Evolutionary conservation across 2,329 filamentous ascomycete genomes (phyloP).

Genomic region (Fusarium mangiferae): DNA sequence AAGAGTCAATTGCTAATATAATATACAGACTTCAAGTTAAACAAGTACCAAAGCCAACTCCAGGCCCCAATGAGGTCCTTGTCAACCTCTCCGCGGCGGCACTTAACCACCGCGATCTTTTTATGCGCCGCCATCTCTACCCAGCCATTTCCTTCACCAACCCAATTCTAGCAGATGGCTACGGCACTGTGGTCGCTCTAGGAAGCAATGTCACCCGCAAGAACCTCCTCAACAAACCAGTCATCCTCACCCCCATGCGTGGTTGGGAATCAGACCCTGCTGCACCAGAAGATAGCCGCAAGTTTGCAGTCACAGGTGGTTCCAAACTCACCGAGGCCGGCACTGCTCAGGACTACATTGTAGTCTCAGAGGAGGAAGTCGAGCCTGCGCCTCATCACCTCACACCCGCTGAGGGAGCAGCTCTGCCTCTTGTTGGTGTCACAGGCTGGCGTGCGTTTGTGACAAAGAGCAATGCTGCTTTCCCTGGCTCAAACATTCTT

Average conservation of each 20-base stretch:
- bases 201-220: conserved; percentile 59
- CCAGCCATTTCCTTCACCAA: conserved; percentile 82
- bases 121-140: conserved; percentile 92
- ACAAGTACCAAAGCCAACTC: conserved; percentile 69
- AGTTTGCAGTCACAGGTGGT: conserved; percentile 75
- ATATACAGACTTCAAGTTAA: conserved; percentile 65
- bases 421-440: conserved; percentile 84
- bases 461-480: conserved; percentile 76
- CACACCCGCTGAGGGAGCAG: conserved; percentile 78
- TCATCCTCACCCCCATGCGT: conserved; percentile 80
- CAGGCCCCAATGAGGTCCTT: conserved; percentile 75
- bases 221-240: conserved; percentile 69
- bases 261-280: conserved; percentile 79
- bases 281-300: conserved; percentile 73
- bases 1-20: conserved; percentile 11
- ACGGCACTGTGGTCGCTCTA: conserved; percentile 74
- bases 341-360: conserved; percentile 78
- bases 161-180: conserved; percentile 85
- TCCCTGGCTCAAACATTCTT: conserved; percentile 77
- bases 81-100: conserved; percentile 81
- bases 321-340: conserved; percentile 71
- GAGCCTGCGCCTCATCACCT: conserved; percentile 81
- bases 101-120: conserved; percentile 95
- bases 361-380: conserved; percentile 76
- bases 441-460: conserved; percentile 90